Evolutionary conservation across 2,329 filamentous ascomycete genomes (phyloP), one percentile per base, ranked within the genome.

Genomic region (Cordyceps javanica): DNA sequence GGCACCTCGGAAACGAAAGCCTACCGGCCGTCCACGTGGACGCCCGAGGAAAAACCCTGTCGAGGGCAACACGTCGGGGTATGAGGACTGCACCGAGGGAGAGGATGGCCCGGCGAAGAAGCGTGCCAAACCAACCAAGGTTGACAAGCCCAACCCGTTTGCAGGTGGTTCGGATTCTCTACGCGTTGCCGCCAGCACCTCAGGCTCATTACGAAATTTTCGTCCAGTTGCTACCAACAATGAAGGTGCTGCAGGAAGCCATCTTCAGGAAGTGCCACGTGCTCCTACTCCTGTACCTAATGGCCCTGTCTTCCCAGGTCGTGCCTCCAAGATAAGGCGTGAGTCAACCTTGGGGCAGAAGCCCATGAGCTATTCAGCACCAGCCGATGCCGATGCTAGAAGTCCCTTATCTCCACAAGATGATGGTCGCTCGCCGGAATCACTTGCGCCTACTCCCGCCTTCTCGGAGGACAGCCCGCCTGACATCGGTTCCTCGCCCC

Each of bases 401-500:
- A 70, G 71, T 46, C 74, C 76, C 23, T 66, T 75, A 44, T 73
- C 75, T 10, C 75, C 73, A 5, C 76, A 76, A 59, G 79, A 82
- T 50, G 80, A 78, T 52, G 71, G 68, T n/a, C 76, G 77, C 7
- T 84, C 82, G 3, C 82, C 82, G 8, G 80, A 83, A 23, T 83
- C 81, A 13, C 63, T 75, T 36, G 79, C 72, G 0, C 77, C 75
- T 14, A 82, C 81, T 1, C 80, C 80, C 5, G 73, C 76, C 34
- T 78, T 75, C 39, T 80, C 83, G 55, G 82, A 78, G 54, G 78
- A 88, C 57, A 95, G 91, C 54, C 88, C 91, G 4, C 85, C 85
- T 50, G 89, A 90, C 55, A 90, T 97, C 64, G 89, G 89, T 1
- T 97, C 94, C 0, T 97, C 93, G 3, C 93, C 93, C 14, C 94